Percentiles rank a stretch among this genome's conserved stretches.
Conservation (phyloP, 768 basidiomycete species). For the Mycena pura region DNA sequence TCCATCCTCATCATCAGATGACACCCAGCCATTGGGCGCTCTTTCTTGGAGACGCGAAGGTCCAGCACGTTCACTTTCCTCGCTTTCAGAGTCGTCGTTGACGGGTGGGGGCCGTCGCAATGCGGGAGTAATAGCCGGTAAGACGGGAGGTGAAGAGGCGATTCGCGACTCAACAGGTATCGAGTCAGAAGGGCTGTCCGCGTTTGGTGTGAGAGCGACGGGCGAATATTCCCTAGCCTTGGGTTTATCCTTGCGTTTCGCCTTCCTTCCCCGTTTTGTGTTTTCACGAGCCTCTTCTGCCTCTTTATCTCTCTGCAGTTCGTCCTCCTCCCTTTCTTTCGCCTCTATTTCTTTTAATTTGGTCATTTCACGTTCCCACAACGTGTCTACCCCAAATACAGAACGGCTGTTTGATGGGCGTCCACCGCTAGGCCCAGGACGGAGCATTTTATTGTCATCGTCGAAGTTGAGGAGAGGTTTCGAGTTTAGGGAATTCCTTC, state of each 20-base stretch:
- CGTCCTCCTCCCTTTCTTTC: slow-evolving; percentile 63
- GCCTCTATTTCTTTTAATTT: slow-evolving; percentile 83
- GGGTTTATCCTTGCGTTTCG: slow-evolving; percentile 41
- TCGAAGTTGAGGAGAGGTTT: slow-evolving; percentile 75
- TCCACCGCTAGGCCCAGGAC: slow-evolving; percentile 33
- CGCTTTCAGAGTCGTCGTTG: slow-evolving; percentile 61
- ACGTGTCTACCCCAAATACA: slow-evolving; percentile 93
- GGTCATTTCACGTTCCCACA: slow-evolving; percentile 89
- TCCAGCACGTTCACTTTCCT: slow-evolving; percentile 49
- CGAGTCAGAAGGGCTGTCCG: slow-evolving; percentile 15
- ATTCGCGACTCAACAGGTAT: slow-evolving; percentile 36
- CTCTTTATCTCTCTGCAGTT: slow-evolving; percentile 53
- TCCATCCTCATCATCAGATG: slow-evolving; percentile 69
- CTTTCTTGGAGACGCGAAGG: slow-evolving; percentile 19
- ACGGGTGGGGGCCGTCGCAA: slow-evolving; percentile 47
- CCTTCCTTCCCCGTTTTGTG: slow-evolving; percentile 53
- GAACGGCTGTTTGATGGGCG: slow-evolving; percentile 60
- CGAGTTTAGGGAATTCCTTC: slow-evolving; percentile 58
- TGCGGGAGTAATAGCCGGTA: slow-evolving; percentile 52
- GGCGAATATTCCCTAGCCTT: slow-evolving; percentile 8
- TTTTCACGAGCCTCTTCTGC: slow-evolving; percentile 53
- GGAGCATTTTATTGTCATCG: slow-evolving; percentile 49
- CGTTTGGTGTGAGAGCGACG: slow-evolving; percentile 8
- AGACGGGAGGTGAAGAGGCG: slow-evolving; percentile 48
- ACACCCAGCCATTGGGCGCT: slow-evolving; percentile 53